A percentile compares a stretch with the other conserved stretches of the same genome.
Evolutionary conservation across 2,329 filamentous ascomycete genomes (phyloP).

Genomic region (Teratosphaeria gauchensis): DNA sequence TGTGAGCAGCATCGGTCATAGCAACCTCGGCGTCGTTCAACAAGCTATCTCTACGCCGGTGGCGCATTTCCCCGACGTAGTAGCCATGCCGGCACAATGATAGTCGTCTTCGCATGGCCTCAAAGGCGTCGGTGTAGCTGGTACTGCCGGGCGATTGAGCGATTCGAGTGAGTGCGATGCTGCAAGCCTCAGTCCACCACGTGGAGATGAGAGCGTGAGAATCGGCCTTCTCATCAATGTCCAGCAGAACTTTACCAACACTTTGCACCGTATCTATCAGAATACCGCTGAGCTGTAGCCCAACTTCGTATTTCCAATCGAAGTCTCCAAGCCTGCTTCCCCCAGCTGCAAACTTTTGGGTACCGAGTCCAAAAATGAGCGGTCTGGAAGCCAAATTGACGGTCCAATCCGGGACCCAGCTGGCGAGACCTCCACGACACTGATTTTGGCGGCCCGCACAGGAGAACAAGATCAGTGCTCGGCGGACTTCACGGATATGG

Average conservation of each 20-base stretch:
- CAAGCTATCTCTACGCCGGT: slow-evolving; percentile 12
- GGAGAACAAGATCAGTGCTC: slow-evolving; percentile 17
- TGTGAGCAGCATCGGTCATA: slow-evolving; percentile 9
- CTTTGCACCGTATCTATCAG: slow-evolving; percentile 18
- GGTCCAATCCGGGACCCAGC: slow-evolving; percentile 22
- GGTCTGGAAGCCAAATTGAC: slow-evolving; percentile 15
- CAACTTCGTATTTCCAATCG: slow-evolving; percentile 18
- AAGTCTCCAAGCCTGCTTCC: slow-evolving; percentile 14
- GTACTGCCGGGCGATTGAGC: slow-evolving; percentile 20
- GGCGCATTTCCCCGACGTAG: slow-evolving; percentile 8
- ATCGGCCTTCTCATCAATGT: slow-evolving; percentile 2
- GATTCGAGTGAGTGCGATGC: slow-evolving; percentile 13
- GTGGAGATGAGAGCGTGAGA: slow-evolving; percentile 7
- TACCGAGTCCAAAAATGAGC: slow-evolving; percentile 16
- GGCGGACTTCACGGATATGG: slow-evolving; percentile 11
- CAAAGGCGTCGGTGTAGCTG: slow-evolving; percentile 17
- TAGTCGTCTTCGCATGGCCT: slow-evolving; percentile 14
- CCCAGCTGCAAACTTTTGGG: slow-evolving; percentile 14
- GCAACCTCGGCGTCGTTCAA: slow-evolving; percentile 15
- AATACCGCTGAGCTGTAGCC: slow-evolving; percentile 18
- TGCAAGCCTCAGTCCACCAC: slow-evolving; percentile 19
- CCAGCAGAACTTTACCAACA: slow-evolving; percentile 12
- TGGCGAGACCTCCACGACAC: slow-evolving; percentile 7
- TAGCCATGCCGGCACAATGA: slow-evolving; percentile 14
- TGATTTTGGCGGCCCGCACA: slow-evolving; percentile 22